Conservation (phyloP, 1,284 basidiomycete species). For the Leccinum fuscescens region DNA sequence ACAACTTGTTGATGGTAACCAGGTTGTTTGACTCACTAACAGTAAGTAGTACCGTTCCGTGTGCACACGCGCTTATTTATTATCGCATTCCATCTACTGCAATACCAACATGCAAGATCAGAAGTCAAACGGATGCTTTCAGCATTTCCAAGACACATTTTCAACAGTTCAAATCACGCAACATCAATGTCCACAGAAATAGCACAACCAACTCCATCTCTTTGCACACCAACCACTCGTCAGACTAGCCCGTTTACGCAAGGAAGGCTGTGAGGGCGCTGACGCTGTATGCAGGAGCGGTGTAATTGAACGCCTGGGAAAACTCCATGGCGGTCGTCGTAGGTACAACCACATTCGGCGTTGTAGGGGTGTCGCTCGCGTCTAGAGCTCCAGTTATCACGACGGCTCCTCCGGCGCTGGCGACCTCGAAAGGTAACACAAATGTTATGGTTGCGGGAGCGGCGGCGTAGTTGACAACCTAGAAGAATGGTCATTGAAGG, state of each 20-base stretch:
- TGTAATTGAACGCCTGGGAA: constrained; percentile 53
- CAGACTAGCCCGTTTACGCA: not conserved
- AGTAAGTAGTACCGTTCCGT: too few relatives aligned
- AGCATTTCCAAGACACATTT: constrained; percentile 34
- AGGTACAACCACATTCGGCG: constrained; percentile 49
- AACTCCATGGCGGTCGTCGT: constrained; percentile 44
- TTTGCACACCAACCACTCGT: not conserved
- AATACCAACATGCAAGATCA: constrained; percentile 67
- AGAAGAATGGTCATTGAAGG: not conserved
- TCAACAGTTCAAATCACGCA: constrained; percentile 14
- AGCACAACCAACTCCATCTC: not conserved
- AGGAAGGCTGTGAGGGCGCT: constrained; percentile 41
- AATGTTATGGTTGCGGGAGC: constrained; percentile 47
- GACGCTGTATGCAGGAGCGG: constrained; percentile 57
- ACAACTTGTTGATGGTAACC: too few relatives aligned
- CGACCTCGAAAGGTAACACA: constrained; percentile 52
- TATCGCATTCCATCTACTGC: constrained; percentile 39
- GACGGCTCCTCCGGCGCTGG: constrained; percentile 41
- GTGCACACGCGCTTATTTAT: too few relatives aligned
- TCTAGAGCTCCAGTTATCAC: constrained; percentile 47
- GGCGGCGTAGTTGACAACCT: constrained; percentile 55
- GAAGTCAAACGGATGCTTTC: constrained; percentile 59
- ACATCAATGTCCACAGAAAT: not conserved
- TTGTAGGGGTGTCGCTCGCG: constrained; percentile 54
- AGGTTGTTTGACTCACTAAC: too few relatives aligned